Evolutionary conservation across 176 grass and related monocot species (phyloP).

Genomic region (Chrysopogon serrulatus): DNA sequence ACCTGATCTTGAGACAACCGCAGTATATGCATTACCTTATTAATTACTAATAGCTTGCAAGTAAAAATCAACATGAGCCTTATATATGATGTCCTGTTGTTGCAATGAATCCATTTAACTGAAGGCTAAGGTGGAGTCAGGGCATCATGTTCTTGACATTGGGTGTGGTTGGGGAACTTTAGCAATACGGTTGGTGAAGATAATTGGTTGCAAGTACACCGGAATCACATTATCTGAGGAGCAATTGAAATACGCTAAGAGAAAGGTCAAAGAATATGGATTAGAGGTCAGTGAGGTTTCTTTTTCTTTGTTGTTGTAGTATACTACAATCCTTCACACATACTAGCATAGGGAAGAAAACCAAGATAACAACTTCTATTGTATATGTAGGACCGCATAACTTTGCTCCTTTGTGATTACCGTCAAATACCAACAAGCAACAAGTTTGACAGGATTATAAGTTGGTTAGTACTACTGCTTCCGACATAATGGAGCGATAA

Average conservation of each 20-base stretch:
- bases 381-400: slow-evolving; percentile 35
- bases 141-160: slow-evolving; percentile 68
- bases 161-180: slow-evolving; percentile 65
- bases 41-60: too few relatives aligned
- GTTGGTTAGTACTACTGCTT: slow-evolving; percentile 29
- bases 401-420: slow-evolving; percentile 57
- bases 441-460: slow-evolving; percentile 68
- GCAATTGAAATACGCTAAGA: slow-evolving; percentile 38
- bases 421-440: slow-evolving; percentile 31
- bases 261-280: slow-evolving; percentile 50
- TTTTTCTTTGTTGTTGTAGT: not conserved
- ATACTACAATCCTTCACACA: not conserved
- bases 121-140: slow-evolving; percentile 49
- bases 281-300: not conserved
- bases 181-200: slow-evolving; percentile 57
- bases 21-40: too few relatives aligned
- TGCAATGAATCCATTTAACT: not conserved
- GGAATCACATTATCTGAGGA: slow-evolving; percentile 70
- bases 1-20: not conserved
- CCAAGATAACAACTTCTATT: not conserved
- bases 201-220: slow-evolving; percentile 66
- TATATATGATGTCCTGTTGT: too few relatives aligned
- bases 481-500: not conserved
- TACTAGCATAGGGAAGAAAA: not conserved
- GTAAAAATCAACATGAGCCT: too few relatives aligned